Conservation (phyloP, 768 basidiomycete genomes). For the Gymnopilus dilepis region DNA sequence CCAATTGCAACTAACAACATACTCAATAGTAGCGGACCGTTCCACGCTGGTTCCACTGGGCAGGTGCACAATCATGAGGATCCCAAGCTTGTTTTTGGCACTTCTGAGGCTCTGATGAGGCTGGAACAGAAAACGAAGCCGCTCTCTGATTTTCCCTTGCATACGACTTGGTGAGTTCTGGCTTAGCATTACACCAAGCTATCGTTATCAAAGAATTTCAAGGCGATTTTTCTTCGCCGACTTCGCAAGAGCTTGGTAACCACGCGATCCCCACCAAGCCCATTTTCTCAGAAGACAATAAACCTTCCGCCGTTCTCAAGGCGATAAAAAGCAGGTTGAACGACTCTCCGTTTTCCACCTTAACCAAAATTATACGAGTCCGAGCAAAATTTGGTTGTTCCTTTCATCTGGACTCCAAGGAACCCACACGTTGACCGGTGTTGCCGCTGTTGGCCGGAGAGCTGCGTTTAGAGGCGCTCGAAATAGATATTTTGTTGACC, state of each 20-base stretch:
- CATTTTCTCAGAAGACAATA: neutral
- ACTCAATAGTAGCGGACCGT: too few relatives aligned
- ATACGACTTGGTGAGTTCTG: neutral
- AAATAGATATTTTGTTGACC: neutral
- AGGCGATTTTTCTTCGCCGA: neutral
- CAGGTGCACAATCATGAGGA: too few relatives aligned
- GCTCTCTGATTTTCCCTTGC: neutral
- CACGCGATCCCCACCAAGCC: neutral
- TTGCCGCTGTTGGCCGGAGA: slow-evolving; percentile 2
- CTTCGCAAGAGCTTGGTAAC: neutral
- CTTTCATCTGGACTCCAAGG: neutral
- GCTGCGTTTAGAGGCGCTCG: neutral
- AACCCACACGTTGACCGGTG: slow-evolving; percentile 1
- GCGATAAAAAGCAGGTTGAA: neutral
- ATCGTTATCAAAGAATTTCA: too few relatives aligned
- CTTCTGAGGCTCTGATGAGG: neutral
- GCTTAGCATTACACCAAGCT: neutral
- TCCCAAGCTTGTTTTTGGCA: neutral
- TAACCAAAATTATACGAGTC: neutral
- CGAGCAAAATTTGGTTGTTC: neutral
- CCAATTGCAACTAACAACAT: too few relatives aligned
- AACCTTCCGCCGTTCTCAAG: neutral
- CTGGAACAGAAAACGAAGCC: neutral
- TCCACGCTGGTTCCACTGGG: too few relatives aligned
- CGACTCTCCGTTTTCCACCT: neutral